Evolutionary conservation across 2,329 filamentous ascomycete species (phyloP), one percentile per base, ranked within the genome.

Genomic region (Cercospora zeina): DNA sequence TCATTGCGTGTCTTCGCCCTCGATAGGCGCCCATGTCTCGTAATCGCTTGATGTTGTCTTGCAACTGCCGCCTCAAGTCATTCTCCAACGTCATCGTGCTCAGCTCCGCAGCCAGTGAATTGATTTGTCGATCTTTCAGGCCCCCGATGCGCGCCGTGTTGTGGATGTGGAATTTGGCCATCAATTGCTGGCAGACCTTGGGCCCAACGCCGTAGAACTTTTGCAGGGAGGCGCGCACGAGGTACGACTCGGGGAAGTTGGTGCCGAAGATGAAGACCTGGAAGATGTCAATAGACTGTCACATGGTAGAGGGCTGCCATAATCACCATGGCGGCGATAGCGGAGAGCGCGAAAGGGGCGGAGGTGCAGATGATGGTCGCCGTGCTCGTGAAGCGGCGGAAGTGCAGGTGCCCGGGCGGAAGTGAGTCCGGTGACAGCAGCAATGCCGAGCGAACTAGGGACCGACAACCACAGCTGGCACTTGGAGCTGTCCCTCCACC

Each of bases 81-180:
- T 89, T 96, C 77, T 97, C 95, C 71, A 97, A 91, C 63, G 89
- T 96, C 91, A 99, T 93, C 59, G 87, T 88, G 14, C 91, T 90
- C 42, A 99, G 82, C 72, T 96, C 91, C 55, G 89, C 89, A 21
- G 89, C 95, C 64, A 99, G 82, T 58, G 89, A 88, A 57, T 91
- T 88, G 69, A 96, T 80, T 64, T 91, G 93, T 75, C 89, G 87
- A 63, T 88, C 86, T 49, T 86, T 83, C 19, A 99, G 79, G 7
- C 86, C 83, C 74, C 89, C 90, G 69, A 97, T 82, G 73, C 87
- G 89, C 68, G 90, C 89, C 61, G 85, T 88, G 31, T 91, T 88
- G 79, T 96, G 90, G 74, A 99, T 96, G 70, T 88, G 88, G 80
- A 91, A 89, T 73, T 91, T 93, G 68, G 95, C 90, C 81, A 97